These are phyloP conservation scores for Syzygium syzygioides DNA, from an alignment of 441 rosid species.

Conservation along the genomic window DNA sequence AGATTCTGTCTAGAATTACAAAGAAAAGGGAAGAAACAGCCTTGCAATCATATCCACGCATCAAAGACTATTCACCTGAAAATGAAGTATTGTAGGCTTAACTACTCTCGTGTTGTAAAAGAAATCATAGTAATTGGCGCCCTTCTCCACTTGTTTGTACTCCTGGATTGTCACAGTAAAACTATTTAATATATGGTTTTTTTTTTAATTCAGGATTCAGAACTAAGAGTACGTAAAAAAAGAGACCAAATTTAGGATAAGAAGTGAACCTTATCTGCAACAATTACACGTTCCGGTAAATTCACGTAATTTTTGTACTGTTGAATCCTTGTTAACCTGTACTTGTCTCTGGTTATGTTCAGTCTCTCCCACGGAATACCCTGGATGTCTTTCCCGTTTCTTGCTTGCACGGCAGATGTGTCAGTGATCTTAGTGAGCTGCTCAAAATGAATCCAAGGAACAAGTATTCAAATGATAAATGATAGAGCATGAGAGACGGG, in stretches of 20 bases:
- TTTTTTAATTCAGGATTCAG: neutral
- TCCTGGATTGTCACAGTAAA: conserved; percentile 12
- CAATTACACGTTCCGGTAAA: conserved; percentile 36
- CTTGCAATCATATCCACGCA: neutral
- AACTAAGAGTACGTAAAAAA: neutral
- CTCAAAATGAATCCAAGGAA: neutral
- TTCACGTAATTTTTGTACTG: conserved; percentile 57
- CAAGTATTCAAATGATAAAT: neutral
- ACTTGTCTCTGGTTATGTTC: conserved; percentile 45
- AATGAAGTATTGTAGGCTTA: conserved; percentile 40
- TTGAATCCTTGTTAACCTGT: conserved; percentile 52
- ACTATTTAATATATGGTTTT: neutral
- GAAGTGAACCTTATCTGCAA: conserved; percentile 30
- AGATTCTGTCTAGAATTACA: neutral
- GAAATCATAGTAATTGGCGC: conserved; percentile 32
- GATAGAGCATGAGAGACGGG: neutral
- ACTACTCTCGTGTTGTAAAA: conserved; percentile 31
- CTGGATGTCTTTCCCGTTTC: conserved; percentile 61
- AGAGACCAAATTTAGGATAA: neutral
- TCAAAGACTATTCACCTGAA: conserved; percentile 20
- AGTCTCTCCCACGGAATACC: conserved; percentile 67
- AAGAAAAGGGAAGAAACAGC: neutral
- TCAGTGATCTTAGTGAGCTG: conserved; percentile 49
- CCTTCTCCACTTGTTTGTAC: conserved; percentile 23
- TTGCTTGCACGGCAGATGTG: conserved; percentile 51